phyloP scores from a whole-genome alignment of 108 stramenopile genomes.

The Epithemia pelagica region DNA sequence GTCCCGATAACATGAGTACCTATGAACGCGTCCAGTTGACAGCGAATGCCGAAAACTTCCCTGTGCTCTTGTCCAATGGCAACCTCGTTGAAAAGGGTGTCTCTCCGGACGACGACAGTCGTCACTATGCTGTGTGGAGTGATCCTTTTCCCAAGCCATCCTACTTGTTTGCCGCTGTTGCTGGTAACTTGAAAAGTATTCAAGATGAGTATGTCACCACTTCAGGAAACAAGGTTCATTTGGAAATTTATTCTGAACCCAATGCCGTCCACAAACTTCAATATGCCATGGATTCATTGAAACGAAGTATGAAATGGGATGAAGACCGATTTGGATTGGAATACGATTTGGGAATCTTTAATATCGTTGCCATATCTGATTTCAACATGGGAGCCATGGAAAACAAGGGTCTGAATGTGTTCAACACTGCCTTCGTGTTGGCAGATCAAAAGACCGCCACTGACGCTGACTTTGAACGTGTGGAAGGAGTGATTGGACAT shows the following conservation, averaged over 20 bases:
- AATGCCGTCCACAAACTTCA: constrained; percentile 80
- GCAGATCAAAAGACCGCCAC: constrained; percentile 88
- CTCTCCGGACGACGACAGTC: constrained; percentile 25
- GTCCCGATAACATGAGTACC: constrained; percentile 93
- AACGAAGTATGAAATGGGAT: constrained; percentile 93
- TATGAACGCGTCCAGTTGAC: constrained; percentile 73
- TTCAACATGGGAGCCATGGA: constrained; percentile 98
- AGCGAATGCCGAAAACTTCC: constrained; percentile 69
- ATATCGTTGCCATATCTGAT: constrained; percentile 87
- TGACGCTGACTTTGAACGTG: constrained; percentile 87
- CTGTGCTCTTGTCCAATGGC: constrained; percentile 89
- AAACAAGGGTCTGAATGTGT: constrained; percentile 91
- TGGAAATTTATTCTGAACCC: constrained; percentile 78
- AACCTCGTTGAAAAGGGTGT: constrained; percentile 71
- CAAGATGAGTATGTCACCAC: constrained; percentile 61
- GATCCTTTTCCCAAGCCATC: constrained; percentile 95
- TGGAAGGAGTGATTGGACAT: constrained; percentile 91
- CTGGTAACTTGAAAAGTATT: constrained; percentile 83
- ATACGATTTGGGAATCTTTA: constrained; percentile 93
- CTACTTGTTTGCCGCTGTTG: constrained; percentile 94
- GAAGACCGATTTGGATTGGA: constrained; percentile 91
- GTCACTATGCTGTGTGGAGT: constrained; percentile 83
- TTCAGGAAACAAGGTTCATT: constrained; percentile 68
- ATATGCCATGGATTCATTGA: constrained; percentile 85
- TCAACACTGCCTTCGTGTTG: constrained; percentile 96